Evolutionary conservation across 257 asterid genomes (phyloP).

Genomic region (Lavandula angustifolia): DNA sequence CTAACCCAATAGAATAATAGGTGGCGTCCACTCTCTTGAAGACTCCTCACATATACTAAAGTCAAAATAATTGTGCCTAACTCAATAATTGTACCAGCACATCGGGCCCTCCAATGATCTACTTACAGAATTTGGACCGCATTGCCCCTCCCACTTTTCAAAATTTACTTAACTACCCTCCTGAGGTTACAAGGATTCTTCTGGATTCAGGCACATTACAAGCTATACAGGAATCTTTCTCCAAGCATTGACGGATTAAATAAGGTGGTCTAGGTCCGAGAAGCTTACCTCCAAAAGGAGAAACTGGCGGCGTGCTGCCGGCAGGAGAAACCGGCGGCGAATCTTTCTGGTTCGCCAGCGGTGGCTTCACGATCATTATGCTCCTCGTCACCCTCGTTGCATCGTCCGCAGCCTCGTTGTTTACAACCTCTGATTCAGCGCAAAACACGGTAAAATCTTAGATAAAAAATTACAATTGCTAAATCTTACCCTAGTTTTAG

Average conservation of each 20-base stretch:
- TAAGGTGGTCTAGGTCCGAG: background rate
- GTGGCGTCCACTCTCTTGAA: constrained; percentile 24
- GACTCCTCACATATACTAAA: constrained; percentile 29
- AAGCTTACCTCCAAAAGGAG: constrained; percentile 85
- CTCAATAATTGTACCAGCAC: constrained; percentile 18
- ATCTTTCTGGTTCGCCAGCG: constrained; percentile 49
- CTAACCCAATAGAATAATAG: too few species aligned
- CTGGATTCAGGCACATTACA: constrained; percentile 8
- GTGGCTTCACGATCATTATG: constrained; percentile 84
- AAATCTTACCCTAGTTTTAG: background rate
- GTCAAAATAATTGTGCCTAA: constrained; percentile 26
- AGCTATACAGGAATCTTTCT: background rate
- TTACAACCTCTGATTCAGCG: constrained; percentile 51
- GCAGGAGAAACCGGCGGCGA: constrained; percentile 90
- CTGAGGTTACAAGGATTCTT: constrained; percentile 12
- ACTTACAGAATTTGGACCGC: constrained; percentile 21
- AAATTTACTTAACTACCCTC: constrained; percentile 21
- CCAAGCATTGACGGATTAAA: background rate
- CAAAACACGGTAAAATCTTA: background rate
- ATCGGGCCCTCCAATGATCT: constrained; percentile 26
- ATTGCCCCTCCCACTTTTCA: constrained; percentile 16
- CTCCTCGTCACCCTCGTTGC: constrained; percentile 78
- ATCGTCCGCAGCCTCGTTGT: constrained; percentile 49
- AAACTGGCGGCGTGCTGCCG: constrained; percentile 84
- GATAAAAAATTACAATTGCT: too few species aligned